Evolutionary conservation across 352 stramenopile species (phyloP).

Genomic region (Globisporangium sylvaticum): DNA sequence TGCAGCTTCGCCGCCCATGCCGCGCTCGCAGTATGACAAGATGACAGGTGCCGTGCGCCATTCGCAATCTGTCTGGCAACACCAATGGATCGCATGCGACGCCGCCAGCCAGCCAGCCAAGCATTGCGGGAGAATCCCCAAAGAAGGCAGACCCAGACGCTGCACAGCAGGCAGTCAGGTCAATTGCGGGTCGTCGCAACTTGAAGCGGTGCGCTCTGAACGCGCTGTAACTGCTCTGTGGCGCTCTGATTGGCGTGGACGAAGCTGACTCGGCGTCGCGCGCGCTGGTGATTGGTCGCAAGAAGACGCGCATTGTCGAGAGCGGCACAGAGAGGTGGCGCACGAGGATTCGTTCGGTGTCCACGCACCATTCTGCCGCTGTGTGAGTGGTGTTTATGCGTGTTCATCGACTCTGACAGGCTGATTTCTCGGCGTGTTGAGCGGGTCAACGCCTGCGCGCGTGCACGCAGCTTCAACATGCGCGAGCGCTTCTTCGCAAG

Average conservation of each 20-base stretch:
- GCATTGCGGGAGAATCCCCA: background rate
- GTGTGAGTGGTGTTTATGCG: background rate
- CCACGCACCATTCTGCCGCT: background rate
- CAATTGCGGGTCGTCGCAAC: background rate
- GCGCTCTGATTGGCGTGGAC: constrained; percentile 5
- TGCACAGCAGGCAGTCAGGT: background rate
- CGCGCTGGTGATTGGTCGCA: constrained; percentile 5
- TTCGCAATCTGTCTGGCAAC: background rate
- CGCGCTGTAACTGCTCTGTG: background rate
- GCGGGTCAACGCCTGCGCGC: no score
- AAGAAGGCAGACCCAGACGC: background rate
- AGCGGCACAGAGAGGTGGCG: background rate
- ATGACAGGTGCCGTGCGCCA: no score
- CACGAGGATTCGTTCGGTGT: background rate
- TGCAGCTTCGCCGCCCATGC: background rate
- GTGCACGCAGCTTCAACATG: background rate
- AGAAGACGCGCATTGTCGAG: constrained; percentile 3
- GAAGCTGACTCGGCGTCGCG: constrained; percentile 3
- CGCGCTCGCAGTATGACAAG: no score
- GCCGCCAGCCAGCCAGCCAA: background rate
- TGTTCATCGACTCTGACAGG: background rate
- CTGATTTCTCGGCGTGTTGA: background rate
- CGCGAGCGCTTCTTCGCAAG: background rate
- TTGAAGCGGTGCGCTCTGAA: background rate
- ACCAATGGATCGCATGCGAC: background rate